phyloP scores from a whole-genome alignment of 495 filamentous ascomycete species.

The Massariosphaeria phaeospora region DNA sequence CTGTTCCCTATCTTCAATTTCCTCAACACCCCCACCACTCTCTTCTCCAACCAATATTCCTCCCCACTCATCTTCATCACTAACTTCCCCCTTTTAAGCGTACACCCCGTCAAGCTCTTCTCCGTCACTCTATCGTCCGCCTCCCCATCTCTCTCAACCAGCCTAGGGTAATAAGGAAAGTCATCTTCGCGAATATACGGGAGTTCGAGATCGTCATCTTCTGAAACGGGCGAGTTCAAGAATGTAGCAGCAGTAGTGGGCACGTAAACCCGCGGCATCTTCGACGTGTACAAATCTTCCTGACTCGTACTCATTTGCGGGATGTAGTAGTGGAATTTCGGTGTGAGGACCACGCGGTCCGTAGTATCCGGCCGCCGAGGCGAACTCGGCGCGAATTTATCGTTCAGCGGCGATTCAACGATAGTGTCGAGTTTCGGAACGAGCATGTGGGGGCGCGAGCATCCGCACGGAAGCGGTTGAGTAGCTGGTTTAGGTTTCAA shows the following conservation, averaged over 20 bases:
- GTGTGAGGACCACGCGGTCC: neutral
- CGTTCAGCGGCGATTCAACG: neutral
- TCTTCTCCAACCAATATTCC: constrained; percentile 9
- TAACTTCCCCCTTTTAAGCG: neutral
- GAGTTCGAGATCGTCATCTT: too few species aligned
- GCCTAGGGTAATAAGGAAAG: constrained; percentile 5
- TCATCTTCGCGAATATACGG: constrained; percentile 4
- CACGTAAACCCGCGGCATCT: too few species aligned
- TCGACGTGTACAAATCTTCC: constrained; percentile 10
- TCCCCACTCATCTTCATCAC: constrained; percentile 9
- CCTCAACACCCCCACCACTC: neutral
- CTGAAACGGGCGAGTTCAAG: too few species aligned
- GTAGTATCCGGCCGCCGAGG: neutral
- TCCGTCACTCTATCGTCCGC: neutral
- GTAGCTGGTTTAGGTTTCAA: too few species aligned
- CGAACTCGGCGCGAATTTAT: neutral
- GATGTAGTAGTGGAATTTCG: constrained; percentile 18
- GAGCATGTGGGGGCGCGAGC: neutral
- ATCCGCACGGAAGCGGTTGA: constrained; percentile 5
- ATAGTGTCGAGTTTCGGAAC: neutral
- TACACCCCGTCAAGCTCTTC: neutral
- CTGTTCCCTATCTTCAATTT: neutral
- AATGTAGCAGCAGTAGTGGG: too few species aligned
- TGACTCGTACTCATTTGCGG: constrained; percentile 7
- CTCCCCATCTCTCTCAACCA: neutral